These are phyloP conservation scores for Solanum peruvianum DNA, from an alignment of 257 asterid species.

Conservation along the genomic window DNA sequence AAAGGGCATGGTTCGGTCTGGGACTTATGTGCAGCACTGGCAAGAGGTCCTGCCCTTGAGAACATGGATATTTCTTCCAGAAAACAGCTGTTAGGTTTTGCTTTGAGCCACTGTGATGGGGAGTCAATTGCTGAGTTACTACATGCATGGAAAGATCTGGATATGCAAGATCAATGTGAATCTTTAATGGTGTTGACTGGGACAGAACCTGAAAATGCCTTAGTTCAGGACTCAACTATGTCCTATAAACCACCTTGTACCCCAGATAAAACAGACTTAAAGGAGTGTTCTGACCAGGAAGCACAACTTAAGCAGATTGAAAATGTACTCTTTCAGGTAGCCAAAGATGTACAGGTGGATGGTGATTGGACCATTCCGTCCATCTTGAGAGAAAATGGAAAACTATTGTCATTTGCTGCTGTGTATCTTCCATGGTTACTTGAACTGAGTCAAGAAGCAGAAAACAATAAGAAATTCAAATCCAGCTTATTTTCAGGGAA, in stretches of 20 bases:
- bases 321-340: slow-evolving; percentile 31
- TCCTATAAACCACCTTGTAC: slow-evolving; percentile 14
- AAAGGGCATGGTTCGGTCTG: slow-evolving; percentile 94
- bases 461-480: slow-evolving; percentile 31
- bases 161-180: slow-evolving; percentile 74
- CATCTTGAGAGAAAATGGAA: slow-evolving; percentile 54
- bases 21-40: slow-evolving; percentile 98
- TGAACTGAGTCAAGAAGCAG: slow-evolving; percentile 43
- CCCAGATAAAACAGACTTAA: slow-evolving; percentile 13
- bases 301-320: slow-evolving; percentile 32
- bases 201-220: slow-evolving; percentile 47
- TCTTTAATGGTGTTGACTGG: slow-evolving; percentile 51
- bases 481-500: slow-evolving; percentile 30
- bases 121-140: slow-evolving; percentile 89
- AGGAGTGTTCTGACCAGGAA: slow-evolving; percentile 29
- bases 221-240: slow-evolving; percentile 23
- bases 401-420: slow-evolving; percentile 60
- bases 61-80: slow-evolving; percentile 69
- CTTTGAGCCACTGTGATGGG: slow-evolving; percentile 92
- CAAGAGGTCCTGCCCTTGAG: slow-evolving; percentile 92
- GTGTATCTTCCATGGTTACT: slow-evolving; percentile 76
- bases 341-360: background rate
- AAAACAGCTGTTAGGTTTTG: slow-evolving; percentile 85
- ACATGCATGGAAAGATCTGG: slow-evolving; percentile 92
- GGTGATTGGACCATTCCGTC: slow-evolving; percentile 12